Base-by-base conservation (phyloP, 2,329 filamentous ascomycete species). In the Aspergillus ochraceus region DNA sequence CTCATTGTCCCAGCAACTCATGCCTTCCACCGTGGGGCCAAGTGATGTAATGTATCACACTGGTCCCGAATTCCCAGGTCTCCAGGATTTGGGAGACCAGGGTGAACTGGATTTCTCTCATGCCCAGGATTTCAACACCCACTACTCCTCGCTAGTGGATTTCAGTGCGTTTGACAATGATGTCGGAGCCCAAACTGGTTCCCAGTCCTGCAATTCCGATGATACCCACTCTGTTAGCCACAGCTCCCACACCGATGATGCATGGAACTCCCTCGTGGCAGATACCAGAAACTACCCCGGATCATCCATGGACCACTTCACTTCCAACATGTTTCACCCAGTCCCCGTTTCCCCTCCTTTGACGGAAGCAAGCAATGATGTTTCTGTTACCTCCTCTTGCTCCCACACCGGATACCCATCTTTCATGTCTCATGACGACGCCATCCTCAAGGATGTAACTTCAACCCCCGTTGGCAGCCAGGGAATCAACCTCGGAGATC, bases 121-220 rank as follows among this genome's bases (percentile, higher is more conserved):
- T 45, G 63, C 72, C 50, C 75, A 76, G 62, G 75, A 77, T 58
- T 77, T 76, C 63, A 72, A 69, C 36, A 42, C 36, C 60, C 68
- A 67, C 53, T 76, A 76, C 59, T 72, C 70, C 62, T 71, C 74
- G 58, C 66, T 77, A 52, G 70, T 78, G 69, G 75, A 74, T 61
- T 73, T 77, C 52, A 71, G 69, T 66, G 68, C 75, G 55, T 74
- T 74, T 73, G 76, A 78, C 60, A 75, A 76, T 74, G 76, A 77
- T 68, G 64, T 70, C 54, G 72, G 65, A 63, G 67, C 68, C 56
- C 70, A 72, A 49, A 70, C 71, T 64, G 69, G 66, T 54, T 59
- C 64, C 59, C 68, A 72, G 54, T 64, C 66, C 29, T 72, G 71
- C 68, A 71, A 73, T 47, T 68, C 70, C 57, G 76, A 77, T 68